Percentiles rank a stretch among this genome's conserved stretches.
These are phyloP conservation scores for Xylaria intraflava DNA, from an alignment of 495 filamentous ascomycete species.

Conservation along the genomic window DNA sequence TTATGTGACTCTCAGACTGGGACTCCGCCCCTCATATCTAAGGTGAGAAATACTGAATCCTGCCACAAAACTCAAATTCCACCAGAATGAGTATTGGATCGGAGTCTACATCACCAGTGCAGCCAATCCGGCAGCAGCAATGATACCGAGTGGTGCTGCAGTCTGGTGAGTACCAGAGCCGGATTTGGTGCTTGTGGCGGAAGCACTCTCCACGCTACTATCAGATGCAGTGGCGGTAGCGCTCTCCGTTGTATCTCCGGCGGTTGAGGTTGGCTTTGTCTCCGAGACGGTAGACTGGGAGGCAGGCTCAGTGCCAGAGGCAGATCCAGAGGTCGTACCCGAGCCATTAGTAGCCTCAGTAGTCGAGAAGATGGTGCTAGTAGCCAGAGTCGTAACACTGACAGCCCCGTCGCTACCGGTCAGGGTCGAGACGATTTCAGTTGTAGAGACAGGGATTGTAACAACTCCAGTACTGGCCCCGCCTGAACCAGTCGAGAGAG, in stretches of 20 bases:
- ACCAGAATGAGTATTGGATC: neutral
- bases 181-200: conserved; percentile 11
- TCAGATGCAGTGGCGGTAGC: conserved; percentile 20
- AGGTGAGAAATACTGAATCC: conserved; percentile 14
- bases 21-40: conserved; percentile 16
- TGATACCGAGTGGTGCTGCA: conserved; percentile 25
- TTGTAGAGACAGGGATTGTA: conserved; percentile 21
- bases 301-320: conserved; percentile 15
- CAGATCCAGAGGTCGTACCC: conserved; percentile 18
- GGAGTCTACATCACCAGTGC: conserved; percentile 19
- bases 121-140: conserved; percentile 24
- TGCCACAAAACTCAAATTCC: conserved; percentile 6
- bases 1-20: conserved; percentile 20
- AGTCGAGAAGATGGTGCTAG: conserved; percentile 21
- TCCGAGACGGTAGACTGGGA: conserved; percentile 15
- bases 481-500: neutral
- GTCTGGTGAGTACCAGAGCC: conserved; percentile 20
- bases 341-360: conserved; percentile 13
- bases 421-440: conserved; percentile 24
- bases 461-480: conserved; percentile 1
- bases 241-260: conserved; percentile 29
- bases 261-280: conserved; percentile 24
- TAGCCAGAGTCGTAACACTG: conserved; percentile 18
- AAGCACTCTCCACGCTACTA: conserved; percentile 14
- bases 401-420: conserved; percentile 22